Percentiles rank a stretch among this genome's conserved stretches.
Conservation (phyloP, 139 green algal species). For the Chlorella sorokiniana region DNA sequence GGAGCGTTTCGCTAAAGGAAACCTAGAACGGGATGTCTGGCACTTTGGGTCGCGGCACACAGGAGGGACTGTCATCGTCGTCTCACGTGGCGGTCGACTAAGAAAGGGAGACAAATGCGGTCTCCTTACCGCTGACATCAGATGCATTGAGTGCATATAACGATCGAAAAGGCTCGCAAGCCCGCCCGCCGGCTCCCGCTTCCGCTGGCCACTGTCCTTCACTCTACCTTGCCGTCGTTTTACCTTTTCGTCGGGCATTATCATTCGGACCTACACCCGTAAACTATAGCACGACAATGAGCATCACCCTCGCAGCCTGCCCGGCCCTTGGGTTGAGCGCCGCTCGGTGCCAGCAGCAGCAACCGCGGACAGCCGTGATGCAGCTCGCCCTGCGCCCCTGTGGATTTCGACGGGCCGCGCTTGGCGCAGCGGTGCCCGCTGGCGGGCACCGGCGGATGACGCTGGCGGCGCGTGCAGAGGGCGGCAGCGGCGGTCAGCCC, state of each 20-base stretch:
- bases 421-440: background rate
- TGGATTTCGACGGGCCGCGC: conserved; percentile 6
- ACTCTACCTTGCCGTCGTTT: background rate
- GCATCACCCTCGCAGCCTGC: background rate
- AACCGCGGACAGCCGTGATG: background rate
- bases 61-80: no score
- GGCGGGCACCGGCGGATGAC: background rate
- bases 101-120: no score
- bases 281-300: background rate
- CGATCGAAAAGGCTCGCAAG: background rate
- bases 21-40: no score
- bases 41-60: no score
- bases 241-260: background rate
- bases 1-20: no score
- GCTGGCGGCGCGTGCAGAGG: background rate
- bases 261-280: background rate
- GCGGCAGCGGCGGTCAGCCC: background rate
- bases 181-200: no score
- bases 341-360: background rate
- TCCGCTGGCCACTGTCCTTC: background rate
- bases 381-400: background rate
- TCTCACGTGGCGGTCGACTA: no score
- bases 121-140: no score
- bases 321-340: background rate
- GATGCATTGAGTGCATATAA: no score